A percentile compares a stretch with the other conserved stretches of the same genome.
Evolutionary conservation across 768 basidiomycete genomes (phyloP).

Genomic region (Mycena indigotica): DNA sequence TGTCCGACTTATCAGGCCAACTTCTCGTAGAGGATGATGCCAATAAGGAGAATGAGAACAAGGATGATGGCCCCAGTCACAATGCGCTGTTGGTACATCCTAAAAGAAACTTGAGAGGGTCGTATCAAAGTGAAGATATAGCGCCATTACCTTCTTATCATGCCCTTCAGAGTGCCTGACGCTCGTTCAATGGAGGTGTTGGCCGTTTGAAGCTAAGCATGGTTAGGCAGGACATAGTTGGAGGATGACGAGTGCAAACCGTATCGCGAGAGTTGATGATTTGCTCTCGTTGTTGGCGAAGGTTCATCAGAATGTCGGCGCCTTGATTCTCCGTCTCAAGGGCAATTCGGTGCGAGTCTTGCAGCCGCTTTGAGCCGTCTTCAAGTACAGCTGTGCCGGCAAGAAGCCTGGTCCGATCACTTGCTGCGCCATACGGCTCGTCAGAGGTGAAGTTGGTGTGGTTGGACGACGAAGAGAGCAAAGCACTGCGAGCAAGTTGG

Average conservation of each 20-base stretch:
- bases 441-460: slow-evolving; percentile 58
- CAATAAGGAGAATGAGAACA: slow-evolving; percentile 82
- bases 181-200: slow-evolving; percentile 91
- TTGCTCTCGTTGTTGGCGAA: slow-evolving; percentile 88
- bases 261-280: slow-evolving; percentile 92
- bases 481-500: slow-evolving; percentile 71
- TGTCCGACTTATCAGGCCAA: slow-evolving; percentile 37
- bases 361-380: slow-evolving; percentile 81
- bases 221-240: too few relatives aligned
- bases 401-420: slow-evolving; percentile 79
- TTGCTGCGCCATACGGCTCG: slow-evolving; percentile 73
- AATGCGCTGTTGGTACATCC: slow-evolving; percentile 96
- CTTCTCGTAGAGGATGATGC: slow-evolving; percentile 81
- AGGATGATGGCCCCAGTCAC: slow-evolving; percentile 85
- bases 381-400: slow-evolving; percentile 77
- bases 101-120: slow-evolving; percentile 45
- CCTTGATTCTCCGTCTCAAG: slow-evolving; percentile 97
- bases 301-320: slow-evolving; percentile 84
- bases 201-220: slow-evolving; percentile 79
- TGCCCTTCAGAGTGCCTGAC: slow-evolving; percentile 88
- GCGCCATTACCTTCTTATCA: slow-evolving; percentile 82
- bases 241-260: slow-evolving; percentile 46
- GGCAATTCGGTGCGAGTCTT: slow-evolving; percentile 90
- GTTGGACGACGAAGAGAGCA: slow-evolving; percentile 59
- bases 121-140: slow-evolving; percentile 12